Evolutionary conservation across 2,329 filamentous ascomycete genomes (phyloP).

Genomic region (Penicillium palitans): DNA sequence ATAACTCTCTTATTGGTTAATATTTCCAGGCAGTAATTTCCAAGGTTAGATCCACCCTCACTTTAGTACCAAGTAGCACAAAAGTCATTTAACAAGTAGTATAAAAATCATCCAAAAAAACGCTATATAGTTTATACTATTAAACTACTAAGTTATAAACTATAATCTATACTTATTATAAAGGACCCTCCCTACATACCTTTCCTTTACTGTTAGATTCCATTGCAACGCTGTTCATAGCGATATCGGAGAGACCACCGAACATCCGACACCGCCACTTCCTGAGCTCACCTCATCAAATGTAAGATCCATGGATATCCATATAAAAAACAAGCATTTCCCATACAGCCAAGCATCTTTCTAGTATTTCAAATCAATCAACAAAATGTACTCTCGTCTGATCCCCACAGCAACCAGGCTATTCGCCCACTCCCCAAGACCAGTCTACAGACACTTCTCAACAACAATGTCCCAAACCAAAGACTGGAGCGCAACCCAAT

Average conservation of each 20-base stretch:
- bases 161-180: no score
- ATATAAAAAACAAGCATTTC: not conserved
- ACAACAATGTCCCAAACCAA: conserved; percentile 13
- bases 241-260: conserved; percentile 3
- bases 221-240: not conserved
- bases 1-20: no score
- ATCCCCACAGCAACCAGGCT: not conserved
- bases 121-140: no score
- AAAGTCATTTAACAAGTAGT: no score
- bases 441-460: not conserved
- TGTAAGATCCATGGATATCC: no score
- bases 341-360: not conserved
- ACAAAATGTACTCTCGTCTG: not conserved
- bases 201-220: not conserved
- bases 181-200: no score
- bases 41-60: no score
- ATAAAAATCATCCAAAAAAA: no score
- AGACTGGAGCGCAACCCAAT: conserved; percentile 59
- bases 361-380: not conserved
- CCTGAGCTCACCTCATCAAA: not conserved
- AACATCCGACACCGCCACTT: conserved; percentile 9
- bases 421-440: not conserved
- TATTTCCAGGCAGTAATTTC: no score
- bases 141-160: no score
- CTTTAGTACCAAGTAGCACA: no score